Base-by-base conservation (phyloP, 78 protist species). In the Mastigamoeba balamuthi region DNA sequence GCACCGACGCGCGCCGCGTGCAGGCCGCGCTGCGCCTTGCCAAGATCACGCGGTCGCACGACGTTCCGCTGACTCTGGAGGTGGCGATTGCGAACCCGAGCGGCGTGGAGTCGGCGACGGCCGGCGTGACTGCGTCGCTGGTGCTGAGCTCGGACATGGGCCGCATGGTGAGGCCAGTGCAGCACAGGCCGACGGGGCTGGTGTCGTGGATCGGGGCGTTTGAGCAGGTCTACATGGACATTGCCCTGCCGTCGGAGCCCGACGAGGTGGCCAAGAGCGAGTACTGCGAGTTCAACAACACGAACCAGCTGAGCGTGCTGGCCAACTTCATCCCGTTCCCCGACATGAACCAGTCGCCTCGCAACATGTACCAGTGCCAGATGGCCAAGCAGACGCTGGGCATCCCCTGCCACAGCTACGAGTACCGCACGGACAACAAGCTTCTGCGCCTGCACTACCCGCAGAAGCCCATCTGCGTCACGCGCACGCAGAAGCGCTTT, bases 351-450 rank as follows among this genome's bases (percentile, higher is more conserved):
- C 96, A 96, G 82, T 77, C 91, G 0, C 99, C 99, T 66, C 82
- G 99, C 7, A 97, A 97, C 89, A 91, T 98, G 97, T 97, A 95
- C 86, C 99, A 98, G 68, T 85, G 89, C 58, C 89, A 85, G 76
- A 89, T 94, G 97, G 92, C 88, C 7, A 95, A 95, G 80, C 99
- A 97, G 77, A 91, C 99, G 30, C 93, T 97, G 98, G 99, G 96
- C 66, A 76, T 84, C 1, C 97, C 98, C 37, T 1, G 35, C 53
- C 88, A 85, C 66, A 38, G 92, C 1, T 64, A 66, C 67, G 70
- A 80, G 33, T 75, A 88, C 73, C 89, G 99, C 48, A 35, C 83
- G 8, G 99, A 98, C 75, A 94, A 91, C 84, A 98, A 97, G 82
- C 8, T 92, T 17, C 96, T 94, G 78, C 87, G 87, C 40, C 1